phyloP scores from a whole-genome alignment of 2,329 filamentous ascomycete genomes.

The Cadophora gregata region DNA sequence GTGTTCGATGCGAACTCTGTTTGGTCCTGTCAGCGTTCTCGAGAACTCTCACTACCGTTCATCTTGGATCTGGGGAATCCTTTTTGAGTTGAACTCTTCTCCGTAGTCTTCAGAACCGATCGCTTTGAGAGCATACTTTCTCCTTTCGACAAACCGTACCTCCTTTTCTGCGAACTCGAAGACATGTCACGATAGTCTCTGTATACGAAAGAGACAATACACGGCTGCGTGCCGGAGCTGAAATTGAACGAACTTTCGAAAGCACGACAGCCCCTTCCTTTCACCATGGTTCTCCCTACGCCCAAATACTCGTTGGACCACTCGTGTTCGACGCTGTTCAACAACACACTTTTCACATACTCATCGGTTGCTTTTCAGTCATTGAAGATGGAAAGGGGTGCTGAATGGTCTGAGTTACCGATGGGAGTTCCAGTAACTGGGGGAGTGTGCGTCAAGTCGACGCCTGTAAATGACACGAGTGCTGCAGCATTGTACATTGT shows the following conservation, averaged over 20 bases:
- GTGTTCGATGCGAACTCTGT: slow-evolving; percentile 17
- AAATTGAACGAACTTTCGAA: slow-evolving; percentile 27
- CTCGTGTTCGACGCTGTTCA: slow-evolving; percentile 81
- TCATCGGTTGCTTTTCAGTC: slow-evolving; percentile 77
- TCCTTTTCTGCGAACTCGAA: slow-evolving; percentile 26
- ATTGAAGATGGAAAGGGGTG: slow-evolving; percentile 70
- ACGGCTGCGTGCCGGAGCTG: slow-evolving; percentile 27
- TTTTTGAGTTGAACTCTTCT: slow-evolving; percentile 34
- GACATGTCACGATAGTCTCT: slow-evolving; percentile 37
- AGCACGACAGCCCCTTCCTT: slow-evolving; percentile 2
- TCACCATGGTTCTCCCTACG: slow-evolving; percentile 58
- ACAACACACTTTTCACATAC: slow-evolving; percentile 86
- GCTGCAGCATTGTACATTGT: slow-evolving; percentile 78
- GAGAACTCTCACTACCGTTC: slow-evolving; percentile 6
- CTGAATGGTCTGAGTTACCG: slow-evolving; percentile 71
- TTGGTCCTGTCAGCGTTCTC: background rate
- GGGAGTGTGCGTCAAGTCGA: slow-evolving; percentile 77
- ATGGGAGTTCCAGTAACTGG: slow-evolving; percentile 75
- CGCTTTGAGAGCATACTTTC: slow-evolving; percentile 40
- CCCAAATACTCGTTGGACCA: slow-evolving; percentile 73
- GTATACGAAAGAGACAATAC: slow-evolving; percentile 26
- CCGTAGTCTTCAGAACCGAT: slow-evolving; percentile 26
- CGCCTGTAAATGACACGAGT: slow-evolving; percentile 59
- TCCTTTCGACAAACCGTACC: slow-evolving; percentile 18
- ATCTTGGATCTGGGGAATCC: slow-evolving; percentile 22